These are phyloP conservation scores for Astragalus membranaceus DNA, from an alignment of 306 rosid species.

Conservation along the genomic window DNA sequence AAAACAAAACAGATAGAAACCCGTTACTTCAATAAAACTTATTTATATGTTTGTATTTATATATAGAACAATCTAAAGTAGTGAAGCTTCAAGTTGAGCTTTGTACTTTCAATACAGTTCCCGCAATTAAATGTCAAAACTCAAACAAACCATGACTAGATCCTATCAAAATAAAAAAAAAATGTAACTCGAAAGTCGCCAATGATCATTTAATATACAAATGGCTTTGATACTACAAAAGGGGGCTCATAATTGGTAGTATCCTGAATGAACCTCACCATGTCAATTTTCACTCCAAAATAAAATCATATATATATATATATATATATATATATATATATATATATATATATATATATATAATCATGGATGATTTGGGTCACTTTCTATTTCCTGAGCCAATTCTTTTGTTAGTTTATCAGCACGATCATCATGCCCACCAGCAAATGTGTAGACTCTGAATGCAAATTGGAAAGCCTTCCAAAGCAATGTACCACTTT, in stretches of 20 bases:
- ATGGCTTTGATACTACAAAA: constrained; percentile 6
- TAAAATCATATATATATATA: no score
- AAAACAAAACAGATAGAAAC: not conserved
- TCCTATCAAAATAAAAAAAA: constrained; percentile 31
- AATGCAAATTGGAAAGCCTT: constrained; percentile 79
- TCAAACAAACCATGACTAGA: constrained; percentile 17
- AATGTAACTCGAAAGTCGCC: constrained; percentile 21
- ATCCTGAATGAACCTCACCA: not conserved
- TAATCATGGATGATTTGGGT: constrained; percentile 23
- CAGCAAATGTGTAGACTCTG: constrained; percentile 67
- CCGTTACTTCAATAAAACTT: not conserved
- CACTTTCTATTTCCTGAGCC: constrained; percentile 70
- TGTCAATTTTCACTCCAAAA: not conserved
- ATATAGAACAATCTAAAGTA: no score
- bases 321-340: no score
- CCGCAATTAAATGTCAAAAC: constrained; percentile 4
- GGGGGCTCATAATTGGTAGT: not conserved
- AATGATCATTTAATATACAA: constrained; percentile 11
- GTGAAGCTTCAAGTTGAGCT: constrained; percentile 19
- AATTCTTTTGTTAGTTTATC: constrained; percentile 61
- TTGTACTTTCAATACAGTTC: not conserved
- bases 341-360: no score
- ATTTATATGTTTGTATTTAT: not conserved
- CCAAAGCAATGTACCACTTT: constrained; percentile 52
- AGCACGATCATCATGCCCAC: constrained; percentile 79